Evolutionary conservation across 805 yeast species (phyloP), one percentile per base, ranked within the genome.

Genomic region (Grigorovia jiainica): DNA sequence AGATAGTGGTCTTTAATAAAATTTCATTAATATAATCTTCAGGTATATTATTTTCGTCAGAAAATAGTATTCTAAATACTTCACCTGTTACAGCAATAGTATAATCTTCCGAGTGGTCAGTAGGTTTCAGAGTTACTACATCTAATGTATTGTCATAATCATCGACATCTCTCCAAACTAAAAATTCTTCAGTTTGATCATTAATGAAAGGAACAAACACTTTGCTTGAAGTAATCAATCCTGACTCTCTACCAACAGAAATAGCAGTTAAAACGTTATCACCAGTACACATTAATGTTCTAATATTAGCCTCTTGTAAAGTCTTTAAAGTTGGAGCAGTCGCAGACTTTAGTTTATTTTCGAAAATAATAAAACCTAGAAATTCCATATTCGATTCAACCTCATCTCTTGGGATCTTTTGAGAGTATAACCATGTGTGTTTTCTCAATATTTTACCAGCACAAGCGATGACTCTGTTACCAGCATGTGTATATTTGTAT

Each of bases 261-360:
- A 92, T 76, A 0, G 97, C 98, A 0, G 99, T 92, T 43, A 92
- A 66, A 16, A 92, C 77, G 57, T 92, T 92, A 61, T 92, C 99
- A 41, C 99, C 99, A 0, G 98, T 92, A 61, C 98, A 92, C 98
- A 92, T 92, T 23, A 87, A 67, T 0, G 92, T 84, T 51, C 97
- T 70, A 39, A 92, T 72, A 18, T 75, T 70, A 0, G 98, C 97
- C 5, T 68, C 69, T 18, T 67, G 66, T 39, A 92, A 67, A 44
- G 75, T 71, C 10, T 61, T 48, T 39, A 92, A 68, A 0, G 89
- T 85, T 0, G 66, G 61, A 7, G 68, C 68, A 0, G 96, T 82
- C 1, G 82, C 67, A 1, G 71, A 65, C 57, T 92, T 92, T 54
- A 92, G 68, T 60, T 87, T 85, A 62, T 92, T 92, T 58, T 92